A percentile compares a stretch with the other conserved stretches of the same genome.
phyloP scores from a whole-genome alignment of 495 filamentous ascomycete genomes.

The Aspergillus affinis region DNA sequence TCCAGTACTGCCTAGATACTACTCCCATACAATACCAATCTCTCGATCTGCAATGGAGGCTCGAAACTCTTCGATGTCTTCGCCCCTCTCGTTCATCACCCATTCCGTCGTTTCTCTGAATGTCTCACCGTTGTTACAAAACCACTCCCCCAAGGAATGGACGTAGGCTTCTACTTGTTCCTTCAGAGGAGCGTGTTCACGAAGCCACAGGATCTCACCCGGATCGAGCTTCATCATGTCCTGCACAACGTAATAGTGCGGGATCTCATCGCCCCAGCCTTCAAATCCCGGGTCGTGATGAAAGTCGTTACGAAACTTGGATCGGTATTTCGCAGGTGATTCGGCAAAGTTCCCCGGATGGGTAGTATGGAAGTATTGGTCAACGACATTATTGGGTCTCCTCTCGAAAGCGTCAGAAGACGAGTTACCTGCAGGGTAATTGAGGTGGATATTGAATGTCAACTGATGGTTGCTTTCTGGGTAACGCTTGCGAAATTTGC shows the following conservation, averaged over 20 bases:
- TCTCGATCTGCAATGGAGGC: conserved; percentile 29
- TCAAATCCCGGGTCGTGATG: conserved; percentile 41
- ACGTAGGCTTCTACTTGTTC: conserved; percentile 55
- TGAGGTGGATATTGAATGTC: conserved; percentile 54
- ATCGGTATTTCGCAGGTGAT: conserved; percentile 30
- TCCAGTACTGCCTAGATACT: background rate
- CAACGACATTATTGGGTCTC: conserved; percentile 11
- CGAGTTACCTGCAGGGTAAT: conserved; percentile 34
- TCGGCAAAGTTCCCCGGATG: conserved; percentile 22
- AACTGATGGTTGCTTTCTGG: conserved; percentile 49
- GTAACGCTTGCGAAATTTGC: conserved; percentile 56
- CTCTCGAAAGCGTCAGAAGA: conserved; percentile 13
- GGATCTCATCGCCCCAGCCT: conserved; percentile 64
- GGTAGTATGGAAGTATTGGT: conserved; percentile 26
- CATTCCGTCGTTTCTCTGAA: conserved; percentile 49
- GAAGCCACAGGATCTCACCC: conserved; percentile 55
- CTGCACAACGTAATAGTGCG: conserved; percentile 63
- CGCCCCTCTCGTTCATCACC: conserved; percentile 46
- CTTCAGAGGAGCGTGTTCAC: conserved; percentile 52
- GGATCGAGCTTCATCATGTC: conserved; percentile 68
- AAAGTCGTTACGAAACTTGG: conserved; percentile 34
- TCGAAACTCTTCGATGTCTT: conserved; percentile 32
- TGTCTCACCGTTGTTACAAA: conserved; percentile 64
- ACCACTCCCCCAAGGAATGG: conserved; percentile 56
- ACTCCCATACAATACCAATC: conserved; percentile 29